A percentile compares a stretch with the other conserved stretches of the same genome.
These are phyloP conservation scores for Sugiyamaella japonica DNA, from an alignment of 1,139 yeast species.

Conservation along the genomic window DNA sequence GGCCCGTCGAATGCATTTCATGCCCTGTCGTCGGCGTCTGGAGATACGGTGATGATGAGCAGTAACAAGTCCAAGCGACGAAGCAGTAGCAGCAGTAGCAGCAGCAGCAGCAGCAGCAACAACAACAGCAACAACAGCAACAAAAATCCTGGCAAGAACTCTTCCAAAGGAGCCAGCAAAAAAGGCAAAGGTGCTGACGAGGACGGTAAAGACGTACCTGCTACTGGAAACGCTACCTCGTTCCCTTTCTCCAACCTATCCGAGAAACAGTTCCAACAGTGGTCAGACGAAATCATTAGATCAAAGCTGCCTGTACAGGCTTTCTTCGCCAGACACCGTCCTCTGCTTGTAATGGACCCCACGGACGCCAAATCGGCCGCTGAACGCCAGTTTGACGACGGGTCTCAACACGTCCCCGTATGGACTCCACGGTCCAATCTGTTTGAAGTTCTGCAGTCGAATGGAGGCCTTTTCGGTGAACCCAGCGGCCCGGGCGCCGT, in stretches of 20 bases:
- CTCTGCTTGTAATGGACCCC: slow-evolving; percentile 32
- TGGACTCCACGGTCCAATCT: slow-evolving; percentile 18
- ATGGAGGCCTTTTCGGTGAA: slow-evolving; percentile 11
- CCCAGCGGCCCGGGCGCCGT: slow-evolving; percentile 8
- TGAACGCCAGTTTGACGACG: slow-evolving; percentile 10
- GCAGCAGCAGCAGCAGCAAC: background rate
- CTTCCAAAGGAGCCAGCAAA: background rate
- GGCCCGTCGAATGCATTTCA: slow-evolving; percentile 11
- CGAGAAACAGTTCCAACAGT: slow-evolving; percentile 25
- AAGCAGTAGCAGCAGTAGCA: slow-evolving; percentile 7
- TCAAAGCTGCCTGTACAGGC: slow-evolving; percentile 31
- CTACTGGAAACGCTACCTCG: slow-evolving; percentile 1
- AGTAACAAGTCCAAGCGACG: slow-evolving; percentile 6
- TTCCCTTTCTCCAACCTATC: slow-evolving; percentile 25
- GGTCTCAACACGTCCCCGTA: slow-evolving; percentile 14
- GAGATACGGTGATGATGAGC: slow-evolving; percentile 5
- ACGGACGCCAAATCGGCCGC: slow-evolving; percentile 4
- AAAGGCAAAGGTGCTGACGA: background rate
- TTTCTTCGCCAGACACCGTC: slow-evolving; percentile 37
- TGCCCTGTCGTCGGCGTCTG: slow-evolving; percentile 11
- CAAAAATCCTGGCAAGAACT: background rate
- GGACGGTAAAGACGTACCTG: too few species aligned
- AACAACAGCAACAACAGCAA: background rate
- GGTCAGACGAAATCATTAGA: slow-evolving; percentile 23
- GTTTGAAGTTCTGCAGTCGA: slow-evolving; percentile 13